These are phyloP conservation scores for Torulaspora indica DNA, from an alignment of 805 yeast species.

Conservation along the genomic window DNA sequence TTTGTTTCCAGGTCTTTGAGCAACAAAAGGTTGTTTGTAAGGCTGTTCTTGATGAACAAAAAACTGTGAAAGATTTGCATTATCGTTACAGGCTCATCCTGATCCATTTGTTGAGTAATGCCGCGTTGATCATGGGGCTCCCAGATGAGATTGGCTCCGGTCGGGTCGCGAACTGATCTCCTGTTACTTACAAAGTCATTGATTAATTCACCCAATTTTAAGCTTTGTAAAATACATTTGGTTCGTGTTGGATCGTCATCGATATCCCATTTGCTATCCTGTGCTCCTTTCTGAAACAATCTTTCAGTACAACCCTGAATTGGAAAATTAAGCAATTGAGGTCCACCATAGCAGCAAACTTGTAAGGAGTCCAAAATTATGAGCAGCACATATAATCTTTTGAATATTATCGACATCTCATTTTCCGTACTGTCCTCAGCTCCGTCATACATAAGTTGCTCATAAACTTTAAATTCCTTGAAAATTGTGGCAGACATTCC, in stretches of 20 bases:
- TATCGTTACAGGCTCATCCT: conserved; percentile 5
- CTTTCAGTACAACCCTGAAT: conserved; percentile 19
- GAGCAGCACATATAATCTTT: conserved; percentile 46
- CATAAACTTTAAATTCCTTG: conserved; percentile 52
- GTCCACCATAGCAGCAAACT: conserved; percentile 49
- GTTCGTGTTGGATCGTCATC: conserved; percentile 25
- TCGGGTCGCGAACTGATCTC: conserved; percentile 19
- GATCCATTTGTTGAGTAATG: not conserved
- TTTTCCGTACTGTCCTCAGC: conserved; percentile 21
- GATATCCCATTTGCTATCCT: conserved; percentile 28
- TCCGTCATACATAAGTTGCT: conserved; percentile 33
- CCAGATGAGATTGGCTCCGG: conserved; percentile 15
- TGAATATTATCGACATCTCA: conserved; percentile 36
- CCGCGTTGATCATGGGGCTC: conserved; percentile 9
- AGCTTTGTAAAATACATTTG: conserved; percentile 22
- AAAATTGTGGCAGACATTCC: conserved; percentile 50
- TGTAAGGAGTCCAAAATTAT: conserved; percentile 50
- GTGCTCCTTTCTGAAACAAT: conserved; percentile 12
- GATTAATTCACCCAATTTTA: conserved; percentile 28
- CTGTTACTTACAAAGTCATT: conserved; percentile 26
- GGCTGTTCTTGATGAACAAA: conserved; percentile 20
- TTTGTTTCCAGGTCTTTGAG: conserved; percentile 14
- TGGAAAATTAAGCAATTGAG: conserved; percentile 33
- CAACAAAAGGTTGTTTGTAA: conserved; percentile 19
- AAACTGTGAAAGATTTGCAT: conserved; percentile 20